A percentile compares a stretch with the other conserved stretches of the same genome.
Conservation (phyloP, 805 yeast species). For the Candida stauntonica region DNA sequence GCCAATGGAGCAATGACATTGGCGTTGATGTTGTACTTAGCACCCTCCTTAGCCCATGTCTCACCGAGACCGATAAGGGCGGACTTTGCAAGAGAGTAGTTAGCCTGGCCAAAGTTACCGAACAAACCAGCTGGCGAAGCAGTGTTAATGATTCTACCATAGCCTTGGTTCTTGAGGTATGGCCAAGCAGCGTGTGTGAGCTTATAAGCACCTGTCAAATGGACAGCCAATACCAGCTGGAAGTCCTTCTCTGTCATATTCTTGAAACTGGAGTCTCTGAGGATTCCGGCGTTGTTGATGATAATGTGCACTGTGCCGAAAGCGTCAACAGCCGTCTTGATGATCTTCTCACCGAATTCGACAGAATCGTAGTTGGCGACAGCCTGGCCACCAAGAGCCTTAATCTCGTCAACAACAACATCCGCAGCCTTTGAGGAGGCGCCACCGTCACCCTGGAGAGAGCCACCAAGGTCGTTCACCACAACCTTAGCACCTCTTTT, state of each 20-base stretch:
- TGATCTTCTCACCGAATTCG: conserved; percentile 75
- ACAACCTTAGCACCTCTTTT: conserved; percentile 92
- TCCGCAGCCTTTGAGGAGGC: conserved; percentile 78
- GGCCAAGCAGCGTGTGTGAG: conserved; percentile 93
- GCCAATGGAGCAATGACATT: conserved; percentile 94
- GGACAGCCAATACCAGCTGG: conserved; percentile 77
- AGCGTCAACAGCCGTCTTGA: conserved; percentile 77
- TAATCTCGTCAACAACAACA: conserved; percentile 81
- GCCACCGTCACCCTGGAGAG: conserved; percentile 69
- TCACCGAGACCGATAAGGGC: conserved; percentile 90
- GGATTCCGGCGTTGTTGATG: conserved; percentile 92
- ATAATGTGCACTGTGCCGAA: conserved; percentile 88
- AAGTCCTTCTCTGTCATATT: conserved; percentile 83
- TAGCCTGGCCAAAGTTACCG: conserved; percentile 96
- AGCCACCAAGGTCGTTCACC: conserved; percentile 90
- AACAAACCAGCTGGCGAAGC: conserved; percentile 95
- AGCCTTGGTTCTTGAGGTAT: conserved; percentile 73
- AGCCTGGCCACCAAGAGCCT: conserved; percentile 72
- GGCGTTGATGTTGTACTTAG: conserved; percentile 72
- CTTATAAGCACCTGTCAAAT: conserved; percentile 83
- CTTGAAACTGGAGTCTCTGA: conserved; percentile 81
- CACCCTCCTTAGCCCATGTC: conserved; percentile 93
- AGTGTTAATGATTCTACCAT: conserved; percentile 89
- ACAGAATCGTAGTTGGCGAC: conserved; percentile 94
- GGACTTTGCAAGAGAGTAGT: conserved; percentile 89